Conservation (phyloP, 768 basidiomycete genomes). For the Crucibulum laeve region DNA sequence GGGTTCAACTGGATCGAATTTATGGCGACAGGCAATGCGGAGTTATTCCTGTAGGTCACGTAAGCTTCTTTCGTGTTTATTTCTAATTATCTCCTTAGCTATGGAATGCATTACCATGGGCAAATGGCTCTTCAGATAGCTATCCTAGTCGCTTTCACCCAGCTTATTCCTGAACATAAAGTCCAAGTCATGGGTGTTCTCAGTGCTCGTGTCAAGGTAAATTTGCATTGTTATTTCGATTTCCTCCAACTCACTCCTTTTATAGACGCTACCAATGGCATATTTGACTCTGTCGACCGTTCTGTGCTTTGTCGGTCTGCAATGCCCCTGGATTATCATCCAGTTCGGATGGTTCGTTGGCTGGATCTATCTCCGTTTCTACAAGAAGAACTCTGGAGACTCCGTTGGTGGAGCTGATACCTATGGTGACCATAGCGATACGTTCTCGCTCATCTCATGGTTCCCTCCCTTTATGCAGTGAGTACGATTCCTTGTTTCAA, state of each 20-base stretch:
- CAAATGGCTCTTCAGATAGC: conserved; percentile 89
- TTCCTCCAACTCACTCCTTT: background rate
- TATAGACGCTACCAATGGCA: conserved; percentile 86
- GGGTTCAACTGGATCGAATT: conserved; percentile 88
- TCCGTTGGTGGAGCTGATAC: conserved; percentile 55
- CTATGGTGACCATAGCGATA: conserved; percentile 94
- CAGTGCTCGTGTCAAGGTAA: conserved; percentile 86
- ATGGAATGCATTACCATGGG: conserved; percentile 87
- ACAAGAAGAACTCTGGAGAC: conserved; percentile 81
- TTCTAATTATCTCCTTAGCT: conserved; percentile 40
- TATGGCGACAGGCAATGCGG: conserved; percentile 60
- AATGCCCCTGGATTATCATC: conserved; percentile 88
- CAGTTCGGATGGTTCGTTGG: conserved; percentile 99
- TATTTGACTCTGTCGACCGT: conserved; percentile 89
- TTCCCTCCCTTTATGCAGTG: conserved; percentile 96
- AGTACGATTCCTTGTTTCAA: conserved; percentile 22
- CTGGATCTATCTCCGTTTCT: conserved; percentile 95
- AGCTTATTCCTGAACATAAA: conserved; percentile 97
- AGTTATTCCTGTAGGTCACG: conserved; percentile 69
- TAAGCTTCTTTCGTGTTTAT: conserved; percentile 6
- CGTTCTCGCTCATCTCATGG: conserved; percentile 92
- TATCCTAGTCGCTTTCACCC: conserved; percentile 93
- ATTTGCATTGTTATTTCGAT: conserved; percentile 6
- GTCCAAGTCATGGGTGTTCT: conserved; percentile 86
- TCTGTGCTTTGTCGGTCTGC: conserved; percentile 77